Conservation (phyloP, 306 rosid species). For the Sechiopsis laciniata region DNA sequence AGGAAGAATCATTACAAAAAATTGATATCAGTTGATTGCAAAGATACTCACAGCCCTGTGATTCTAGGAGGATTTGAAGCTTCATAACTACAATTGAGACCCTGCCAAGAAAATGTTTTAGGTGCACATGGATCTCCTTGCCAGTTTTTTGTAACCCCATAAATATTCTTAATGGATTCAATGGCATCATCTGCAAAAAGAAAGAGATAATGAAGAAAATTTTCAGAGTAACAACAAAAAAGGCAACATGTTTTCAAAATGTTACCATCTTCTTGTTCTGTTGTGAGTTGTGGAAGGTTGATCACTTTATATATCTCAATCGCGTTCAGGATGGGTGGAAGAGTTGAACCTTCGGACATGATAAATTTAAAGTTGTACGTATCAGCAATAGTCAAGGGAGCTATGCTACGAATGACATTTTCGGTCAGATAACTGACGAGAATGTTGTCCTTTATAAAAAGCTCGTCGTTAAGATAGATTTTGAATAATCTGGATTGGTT, state of each 20-base stretch:
- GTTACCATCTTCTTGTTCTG: slow-evolving; percentile 36
- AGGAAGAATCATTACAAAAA: background rate
- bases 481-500: slow-evolving; percentile 33
- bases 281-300: slow-evolving; percentile 23
- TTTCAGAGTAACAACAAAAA: background rate
- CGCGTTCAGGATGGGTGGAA: slow-evolving; percentile 43
- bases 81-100: slow-evolving; percentile 29
- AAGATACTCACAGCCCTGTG: slow-evolving; percentile 35
- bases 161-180: slow-evolving; percentile 20
- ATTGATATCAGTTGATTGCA: background rate
- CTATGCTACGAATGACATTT: background rate
- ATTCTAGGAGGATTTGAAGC: slow-evolving; percentile 37
- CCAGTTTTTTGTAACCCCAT: slow-evolving; percentile 29
- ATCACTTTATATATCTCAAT: slow-evolving; percentile 35
- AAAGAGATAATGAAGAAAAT: background rate
- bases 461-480: slow-evolving; percentile 28
- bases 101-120: slow-evolving; percentile 26
- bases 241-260: background rate
- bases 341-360: slow-evolving; percentile 30
- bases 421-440: slow-evolving; percentile 6
- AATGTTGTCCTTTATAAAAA: background rate
- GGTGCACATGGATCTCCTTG: slow-evolving; percentile 49
- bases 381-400: background rate
- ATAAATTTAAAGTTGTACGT: background rate
- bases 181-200: slow-evolving; percentile 31